phyloP scores from a whole-genome alignment of 352 stramenopile species.

The Proteromonas lacertae region DNA sequence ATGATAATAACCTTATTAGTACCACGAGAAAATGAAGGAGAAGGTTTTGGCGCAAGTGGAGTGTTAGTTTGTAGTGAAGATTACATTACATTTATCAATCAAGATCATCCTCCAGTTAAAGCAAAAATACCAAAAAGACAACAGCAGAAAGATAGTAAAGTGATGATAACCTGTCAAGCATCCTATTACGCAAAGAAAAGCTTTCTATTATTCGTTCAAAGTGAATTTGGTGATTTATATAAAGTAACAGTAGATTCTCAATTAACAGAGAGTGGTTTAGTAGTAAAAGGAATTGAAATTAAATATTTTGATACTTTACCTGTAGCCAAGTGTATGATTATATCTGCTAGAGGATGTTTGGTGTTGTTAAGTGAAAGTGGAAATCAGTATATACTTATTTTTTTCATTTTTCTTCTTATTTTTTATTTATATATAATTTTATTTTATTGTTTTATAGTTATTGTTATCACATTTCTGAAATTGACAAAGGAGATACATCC shows the following conservation, averaged over 20 bases:
- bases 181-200: constrained; percentile 66
- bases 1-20: constrained; percentile 51
- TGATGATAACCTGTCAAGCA: constrained; percentile 56
- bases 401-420: too few relatives aligned
- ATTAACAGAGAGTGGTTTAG: constrained; percentile 27
- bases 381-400: constrained; percentile 90
- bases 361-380: constrained; percentile 81
- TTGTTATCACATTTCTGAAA: constrained; percentile 7
- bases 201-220: constrained; percentile 90
- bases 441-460: too few relatives aligned
- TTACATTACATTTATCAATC: constrained; percentile 75
- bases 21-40: too few relatives aligned
- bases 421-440: too few relatives aligned
- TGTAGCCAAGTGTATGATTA: constrained; percentile 42
- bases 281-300: constrained; percentile 11
- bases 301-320: constrained; percentile 82
- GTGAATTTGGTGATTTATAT: constrained; percentile 88
- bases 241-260: constrained; percentile 56
- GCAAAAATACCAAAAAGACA: constrained; percentile 25
- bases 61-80: constrained; percentile 83
- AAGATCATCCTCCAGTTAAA: constrained; percentile 9
- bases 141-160: constrained; percentile 23
- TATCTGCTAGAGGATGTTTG: constrained; percentile 82
- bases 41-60: constrained; percentile 33
- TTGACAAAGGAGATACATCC: constrained; percentile 10